Percentiles rank a stretch among this genome's conserved stretches.
Conservation (phyloP, 768 basidiomycete species). For the Epithele typhae region DNA sequence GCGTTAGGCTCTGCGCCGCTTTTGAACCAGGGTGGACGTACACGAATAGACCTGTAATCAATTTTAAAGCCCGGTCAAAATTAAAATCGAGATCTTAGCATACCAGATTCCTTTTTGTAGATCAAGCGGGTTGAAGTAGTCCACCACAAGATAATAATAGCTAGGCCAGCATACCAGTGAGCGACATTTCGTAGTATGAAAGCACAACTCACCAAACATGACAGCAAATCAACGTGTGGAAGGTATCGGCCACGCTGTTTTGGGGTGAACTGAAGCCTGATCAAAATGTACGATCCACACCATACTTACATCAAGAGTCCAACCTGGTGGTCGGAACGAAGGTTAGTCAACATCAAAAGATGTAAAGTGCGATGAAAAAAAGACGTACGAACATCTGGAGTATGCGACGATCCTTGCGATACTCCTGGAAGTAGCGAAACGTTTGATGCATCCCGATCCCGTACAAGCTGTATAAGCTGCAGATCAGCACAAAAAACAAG, state of each 20-base stretch:
- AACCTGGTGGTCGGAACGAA: background rate
- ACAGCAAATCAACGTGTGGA: background rate
- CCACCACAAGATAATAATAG: background rate
- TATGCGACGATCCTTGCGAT: background rate
- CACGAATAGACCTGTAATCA: background rate
- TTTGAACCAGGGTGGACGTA: background rate
- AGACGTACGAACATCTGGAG: background rate
- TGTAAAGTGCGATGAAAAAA: too few species aligned
- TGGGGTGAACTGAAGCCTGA: background rate
- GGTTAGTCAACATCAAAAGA: too few species aligned
- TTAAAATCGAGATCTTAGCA: background rate
- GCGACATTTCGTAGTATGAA: background rate
- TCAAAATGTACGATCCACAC: background rate
- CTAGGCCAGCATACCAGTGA: too few species aligned
- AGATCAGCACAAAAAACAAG: too few species aligned
- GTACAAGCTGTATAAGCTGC: background rate
- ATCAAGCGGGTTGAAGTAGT: background rate
- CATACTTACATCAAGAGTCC: background rate
- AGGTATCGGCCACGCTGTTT: too few species aligned
- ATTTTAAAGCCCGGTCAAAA: background rate
- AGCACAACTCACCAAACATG: background rate
- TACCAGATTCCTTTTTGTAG: background rate
- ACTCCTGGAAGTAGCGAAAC: background rate
- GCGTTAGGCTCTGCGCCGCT: background rate
- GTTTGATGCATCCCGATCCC: background rate